These are phyloP conservation scores for Exutisphaerella laricina DNA, from an alignment of 2,329 filamentous ascomycete genomes.

Conservation along the genomic window DNA sequence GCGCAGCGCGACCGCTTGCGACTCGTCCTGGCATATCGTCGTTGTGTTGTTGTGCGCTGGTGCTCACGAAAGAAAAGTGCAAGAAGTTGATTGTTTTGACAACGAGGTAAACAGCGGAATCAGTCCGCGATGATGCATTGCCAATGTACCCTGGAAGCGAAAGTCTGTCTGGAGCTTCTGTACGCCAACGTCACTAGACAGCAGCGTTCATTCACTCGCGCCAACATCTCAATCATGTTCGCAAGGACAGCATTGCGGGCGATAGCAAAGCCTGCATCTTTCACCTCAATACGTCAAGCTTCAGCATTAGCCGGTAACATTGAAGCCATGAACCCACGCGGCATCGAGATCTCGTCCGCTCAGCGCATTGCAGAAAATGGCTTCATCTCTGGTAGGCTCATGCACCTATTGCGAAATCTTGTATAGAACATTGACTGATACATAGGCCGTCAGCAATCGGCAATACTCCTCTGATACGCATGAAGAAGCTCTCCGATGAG, in stretches of 20 bases:
- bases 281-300: conserved; percentile 20
- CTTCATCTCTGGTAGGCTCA: conserved; percentile 68
- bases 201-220: conserved; percentile 4
- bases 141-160: background rate
- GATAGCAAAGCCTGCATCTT: conserved; percentile 19
- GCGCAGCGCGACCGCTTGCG: conserved; percentile 21
- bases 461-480: conserved; percentile 88
- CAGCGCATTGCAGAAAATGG: conserved; percentile 70
- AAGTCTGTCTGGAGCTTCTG: background rate
- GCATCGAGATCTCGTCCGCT: conserved; percentile 68
- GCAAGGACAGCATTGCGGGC: conserved; percentile 22
- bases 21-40: conserved; percentile 39
- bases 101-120: too few relatives aligned
- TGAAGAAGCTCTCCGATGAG: conserved; percentile 80
- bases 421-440: conserved; percentile 22
- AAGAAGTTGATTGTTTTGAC: background rate
- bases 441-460: conserved; percentile 66
- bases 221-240: conserved; percentile 13
- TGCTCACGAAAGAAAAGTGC: conserved; percentile 4
- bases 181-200: conserved; percentile 3
- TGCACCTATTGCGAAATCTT: background rate
- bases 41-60: conserved; percentile 34
- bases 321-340: conserved; percentile 34
- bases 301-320: conserved; percentile 22
- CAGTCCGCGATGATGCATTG: too few relatives aligned